Percentiles rank a stretch among this genome's conserved stretches.
phyloP scores from a whole-genome alignment of 768 basidiomycete genomes.

The Kockovaella imperatae region DNA sequence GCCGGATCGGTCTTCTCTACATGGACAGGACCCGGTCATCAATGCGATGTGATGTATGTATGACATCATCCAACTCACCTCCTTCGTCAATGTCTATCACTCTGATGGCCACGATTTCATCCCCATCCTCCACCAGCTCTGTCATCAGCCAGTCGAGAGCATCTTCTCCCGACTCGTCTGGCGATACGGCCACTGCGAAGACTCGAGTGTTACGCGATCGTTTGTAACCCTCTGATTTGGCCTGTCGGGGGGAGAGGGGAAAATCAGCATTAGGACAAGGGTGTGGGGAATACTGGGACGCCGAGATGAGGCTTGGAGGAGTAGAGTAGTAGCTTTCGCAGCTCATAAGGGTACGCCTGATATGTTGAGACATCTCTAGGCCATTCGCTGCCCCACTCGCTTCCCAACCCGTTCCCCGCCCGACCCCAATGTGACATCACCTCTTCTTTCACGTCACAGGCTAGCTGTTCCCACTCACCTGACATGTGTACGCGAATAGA shows the following conservation, averaged over 20 bases:
- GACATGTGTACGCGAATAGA: conserved; percentile 43
- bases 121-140: conserved; percentile 62
- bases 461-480: conserved; percentile 20
- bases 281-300: no score
- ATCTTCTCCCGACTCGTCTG: conserved; percentile 78
- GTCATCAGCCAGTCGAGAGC: conserved; percentile 92
- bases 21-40: conserved; percentile 2
- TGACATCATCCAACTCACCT: conserved; percentile 49
- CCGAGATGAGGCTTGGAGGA: conserved; percentile 4
- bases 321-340: no score
- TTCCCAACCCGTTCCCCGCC: not conserved
- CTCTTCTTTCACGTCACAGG: not conserved
- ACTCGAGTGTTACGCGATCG: conserved; percentile 70
- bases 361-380: no score
- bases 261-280: conserved; percentile 15
- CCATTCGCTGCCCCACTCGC: not conserved
- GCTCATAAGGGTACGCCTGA: no score
- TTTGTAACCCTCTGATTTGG: conserved; percentile 72
- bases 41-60: not conserved
- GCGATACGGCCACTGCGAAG: conserved; percentile 79
- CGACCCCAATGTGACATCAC: conserved; percentile 5
- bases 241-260: no score
- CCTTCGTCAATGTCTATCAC: conserved; percentile 82
- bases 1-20: conserved; percentile 53
- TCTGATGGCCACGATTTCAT: conserved; percentile 84